Base-by-base conservation (phyloP, 1,139 yeast species). In the Debaryomyces udenii region DNA sequence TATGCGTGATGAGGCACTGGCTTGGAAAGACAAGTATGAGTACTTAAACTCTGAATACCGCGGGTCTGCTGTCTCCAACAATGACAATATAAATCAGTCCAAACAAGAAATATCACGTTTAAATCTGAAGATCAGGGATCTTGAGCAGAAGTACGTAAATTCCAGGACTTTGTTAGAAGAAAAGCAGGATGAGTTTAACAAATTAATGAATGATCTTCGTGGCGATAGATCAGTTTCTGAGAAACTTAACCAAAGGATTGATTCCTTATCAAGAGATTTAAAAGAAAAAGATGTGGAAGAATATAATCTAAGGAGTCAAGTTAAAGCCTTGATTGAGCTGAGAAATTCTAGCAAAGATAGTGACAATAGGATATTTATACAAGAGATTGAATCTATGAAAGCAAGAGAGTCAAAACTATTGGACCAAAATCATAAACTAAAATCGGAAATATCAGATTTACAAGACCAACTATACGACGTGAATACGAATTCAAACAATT, bases 201-300 rank as follows among this genome's bases (percentile, higher is more conserved):
- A 31, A 20, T 29, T 47, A 22, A 38, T 41, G 14, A 28, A 30
- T 4, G 45, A 41, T 33, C 29, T 42, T 13, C 30, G 39, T 4
- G 13, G 13, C n/a, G 27, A 38, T 15, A 35, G 36, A 15, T n/a
- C 10, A 10, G 24, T 27, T 22, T 22, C 39, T 13, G 41, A 41
- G 29, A 33, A 47, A 9, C 42, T 52, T 24, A 41, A 44, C 18
- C 37, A 38, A 32, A 51, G 41, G 22, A 35, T 56, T 26, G 47
- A 44, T 9, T 33, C 46, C 2, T 46, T 56, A 27, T 38, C 39
- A 18, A 39, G 40, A 11, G 63, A 61, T 28, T 42, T 64, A 34
- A 49, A 52, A 41, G 55, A 51, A 4, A 57, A 53, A 43, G 64
- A 55, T 40, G 49, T 43, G 16, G 59, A 52, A 34, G 61, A 57